Percentiles rank a stretch among this genome's conserved stretches.
These are phyloP conservation scores for Vitis hybrid DNA, from an alignment of 177 flowering plant species.

Conservation along the genomic window DNA sequence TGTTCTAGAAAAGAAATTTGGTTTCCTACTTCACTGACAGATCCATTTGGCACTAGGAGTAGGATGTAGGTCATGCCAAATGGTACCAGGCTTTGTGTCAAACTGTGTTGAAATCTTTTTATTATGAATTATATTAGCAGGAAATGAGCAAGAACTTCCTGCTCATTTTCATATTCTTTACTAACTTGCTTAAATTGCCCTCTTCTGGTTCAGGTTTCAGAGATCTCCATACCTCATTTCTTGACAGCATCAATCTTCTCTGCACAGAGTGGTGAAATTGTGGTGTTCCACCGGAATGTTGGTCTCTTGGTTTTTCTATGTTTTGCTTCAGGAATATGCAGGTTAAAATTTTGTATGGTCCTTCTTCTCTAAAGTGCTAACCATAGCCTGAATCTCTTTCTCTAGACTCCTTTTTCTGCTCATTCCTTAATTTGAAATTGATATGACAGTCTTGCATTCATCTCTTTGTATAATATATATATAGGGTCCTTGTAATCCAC, in stretches of 20 bases:
- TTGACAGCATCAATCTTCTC: slow-evolving; percentile 88
- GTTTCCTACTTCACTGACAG: too few species aligned
- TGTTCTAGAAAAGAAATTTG: too few species aligned
- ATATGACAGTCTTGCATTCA: background rate
- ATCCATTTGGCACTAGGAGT: too few species aligned
- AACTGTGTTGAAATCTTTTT: too few species aligned
- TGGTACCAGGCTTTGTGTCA: too few species aligned
- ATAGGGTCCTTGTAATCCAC: too few species aligned
- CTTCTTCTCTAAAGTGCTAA: slow-evolving; percentile 16
- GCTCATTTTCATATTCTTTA: background rate
- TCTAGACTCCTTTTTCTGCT: background rate
- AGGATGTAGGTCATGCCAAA: too few species aligned
- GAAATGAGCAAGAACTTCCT: too few species aligned
- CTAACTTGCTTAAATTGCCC: slow-evolving; percentile 6
- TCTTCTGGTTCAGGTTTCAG: slow-evolving; percentile 60
- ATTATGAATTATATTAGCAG: too few species aligned
- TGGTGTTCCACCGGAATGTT: slow-evolving; percentile 64
- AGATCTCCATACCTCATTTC: slow-evolving; percentile 86
- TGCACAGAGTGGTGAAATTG: slow-evolving; percentile 65
- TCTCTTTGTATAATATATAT: background rate
- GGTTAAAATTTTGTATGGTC: slow-evolving; percentile 82
- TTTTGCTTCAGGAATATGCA: slow-evolving; percentile 77
- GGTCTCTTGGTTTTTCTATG: slow-evolving; percentile 61
- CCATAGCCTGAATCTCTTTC: background rate
- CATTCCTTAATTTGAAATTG: background rate